A percentile compares a stretch with the other conserved stretches of the same genome.
phyloP scores from a whole-genome alignment of 129 eudicot genomes.

The Pseudognaphalium luteoalbum region DNA sequence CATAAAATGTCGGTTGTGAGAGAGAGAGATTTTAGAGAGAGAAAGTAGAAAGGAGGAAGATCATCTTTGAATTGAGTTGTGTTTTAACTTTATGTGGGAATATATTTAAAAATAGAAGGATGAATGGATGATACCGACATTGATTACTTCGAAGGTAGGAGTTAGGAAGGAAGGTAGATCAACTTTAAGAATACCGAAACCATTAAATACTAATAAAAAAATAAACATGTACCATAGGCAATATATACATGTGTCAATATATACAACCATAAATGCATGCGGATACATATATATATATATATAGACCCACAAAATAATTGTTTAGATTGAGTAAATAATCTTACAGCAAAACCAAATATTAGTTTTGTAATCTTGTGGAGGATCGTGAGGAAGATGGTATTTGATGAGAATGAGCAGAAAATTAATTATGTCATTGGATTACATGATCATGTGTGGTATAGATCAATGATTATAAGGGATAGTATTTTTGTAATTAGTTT shows the following conservation, averaged over 20 bases:
- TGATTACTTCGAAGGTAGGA: constrained; percentile 41
- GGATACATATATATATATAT: no score
- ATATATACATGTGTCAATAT: constrained; percentile 22
- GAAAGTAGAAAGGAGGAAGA: neutral
- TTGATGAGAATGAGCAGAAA: no score
- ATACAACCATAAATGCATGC: neutral
- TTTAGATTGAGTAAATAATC: no score
- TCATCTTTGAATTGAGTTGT: constrained; percentile 41
- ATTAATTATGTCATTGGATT: no score
- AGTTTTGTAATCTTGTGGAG: no score
- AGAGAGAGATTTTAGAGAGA: constrained; percentile 23
- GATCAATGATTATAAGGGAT: no score
- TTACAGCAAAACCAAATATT: no score
- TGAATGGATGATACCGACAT: constrained; percentile 35
- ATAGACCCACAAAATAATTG: no score
- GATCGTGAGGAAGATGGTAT: no score
- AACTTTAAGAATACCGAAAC: constrained; percentile 31
- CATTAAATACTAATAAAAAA: constrained; percentile 21
- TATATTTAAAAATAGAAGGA: neutral
- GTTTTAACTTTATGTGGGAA: constrained; percentile 28
- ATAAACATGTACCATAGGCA: neutral
- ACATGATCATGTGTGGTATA: no score
- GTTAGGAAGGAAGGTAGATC: constrained; percentile 46
- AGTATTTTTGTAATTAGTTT: no score
- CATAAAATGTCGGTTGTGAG: constrained; percentile 39